Conservation (phyloP, 805 yeast species). For the Lipomyces mesembrius region DNA sequence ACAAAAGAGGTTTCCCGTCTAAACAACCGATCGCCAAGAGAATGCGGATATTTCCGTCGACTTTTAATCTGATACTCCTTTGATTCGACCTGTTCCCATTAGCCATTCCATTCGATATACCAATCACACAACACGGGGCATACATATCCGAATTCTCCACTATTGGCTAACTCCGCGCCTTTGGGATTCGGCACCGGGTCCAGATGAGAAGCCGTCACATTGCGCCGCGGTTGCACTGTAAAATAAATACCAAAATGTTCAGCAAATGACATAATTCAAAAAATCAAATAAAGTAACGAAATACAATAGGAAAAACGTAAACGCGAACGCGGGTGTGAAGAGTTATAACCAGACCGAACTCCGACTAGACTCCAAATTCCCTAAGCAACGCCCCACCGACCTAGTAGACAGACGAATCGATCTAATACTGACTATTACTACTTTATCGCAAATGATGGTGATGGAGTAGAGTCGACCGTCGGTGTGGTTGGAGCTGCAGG, state of each 20-base stretch:
- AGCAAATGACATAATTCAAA: constrained; percentile 26
- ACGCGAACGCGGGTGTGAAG: too few species aligned
- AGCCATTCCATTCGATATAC: background rate
- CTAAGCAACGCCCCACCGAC: background rate
- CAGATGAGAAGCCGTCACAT: constrained; percentile 8
- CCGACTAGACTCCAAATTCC: background rate
- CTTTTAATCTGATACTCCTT: constrained; percentile 22
- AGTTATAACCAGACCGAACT: background rate
- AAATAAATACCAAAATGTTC: constrained; percentile 23
- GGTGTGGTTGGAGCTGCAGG: background rate
- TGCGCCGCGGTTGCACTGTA: constrained; percentile 31
- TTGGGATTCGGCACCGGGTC: constrained; percentile 33
- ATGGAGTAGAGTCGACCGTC: constrained; percentile 3
- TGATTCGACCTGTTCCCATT: constrained; percentile 22
- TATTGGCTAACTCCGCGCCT: constrained; percentile 31
- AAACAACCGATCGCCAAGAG: constrained; percentile 29
- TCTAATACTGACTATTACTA: background rate
- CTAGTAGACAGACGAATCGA: background rate
- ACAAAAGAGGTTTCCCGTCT: constrained; percentile 27
- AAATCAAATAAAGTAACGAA: background rate
- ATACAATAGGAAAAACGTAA: background rate
- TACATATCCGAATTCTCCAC: constrained; percentile 36
- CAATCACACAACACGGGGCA: constrained; percentile 1
- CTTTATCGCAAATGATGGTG: constrained; percentile 6
- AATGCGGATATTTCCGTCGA: constrained; percentile 28